These are phyloP conservation scores for Eleusine indica DNA, from an alignment of 176 grass and related monocot species.

Conservation along the genomic window DNA sequence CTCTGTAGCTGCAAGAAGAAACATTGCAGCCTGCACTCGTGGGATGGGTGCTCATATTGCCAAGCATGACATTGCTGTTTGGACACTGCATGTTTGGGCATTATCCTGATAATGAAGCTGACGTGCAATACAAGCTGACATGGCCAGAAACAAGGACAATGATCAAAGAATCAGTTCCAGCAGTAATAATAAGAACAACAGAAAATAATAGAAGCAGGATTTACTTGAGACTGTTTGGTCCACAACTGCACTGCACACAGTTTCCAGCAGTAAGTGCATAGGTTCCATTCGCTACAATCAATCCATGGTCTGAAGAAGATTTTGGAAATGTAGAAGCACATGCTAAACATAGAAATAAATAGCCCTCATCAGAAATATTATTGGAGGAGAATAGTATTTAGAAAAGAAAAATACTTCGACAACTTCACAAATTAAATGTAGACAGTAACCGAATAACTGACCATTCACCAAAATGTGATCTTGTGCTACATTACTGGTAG, in stretches of 20 bases:
- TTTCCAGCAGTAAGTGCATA: constrained; percentile 77
- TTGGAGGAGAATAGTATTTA: background rate
- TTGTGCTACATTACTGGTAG: background rate
- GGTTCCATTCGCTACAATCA: constrained; percentile 88
- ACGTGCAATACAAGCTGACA: constrained; percentile 83
- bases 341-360: constrained; percentile 44
- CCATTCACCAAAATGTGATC: background rate
- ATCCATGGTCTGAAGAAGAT: constrained; percentile 70
- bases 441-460: background rate
- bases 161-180: background rate
- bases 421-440: background rate
- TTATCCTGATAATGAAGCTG: constrained; percentile 65
- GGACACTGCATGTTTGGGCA: constrained; percentile 90
- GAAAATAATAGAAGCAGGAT: background rate
- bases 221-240: constrained; percentile 88
- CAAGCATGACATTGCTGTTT: constrained; percentile 79
- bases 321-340: constrained; percentile 81
- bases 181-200: background rate
- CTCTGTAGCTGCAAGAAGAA: constrained; percentile 78
- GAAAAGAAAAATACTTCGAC: background rate
- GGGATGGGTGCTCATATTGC: constrained; percentile 59
- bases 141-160: background rate
- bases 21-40: constrained; percentile 87
- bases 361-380: constrained; percentile 6
- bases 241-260: constrained; percentile 92